phyloP scores from a whole-genome alignment of 2,329 filamentous ascomycete genomes.

The Pestalotiopsis fici region DNA sequence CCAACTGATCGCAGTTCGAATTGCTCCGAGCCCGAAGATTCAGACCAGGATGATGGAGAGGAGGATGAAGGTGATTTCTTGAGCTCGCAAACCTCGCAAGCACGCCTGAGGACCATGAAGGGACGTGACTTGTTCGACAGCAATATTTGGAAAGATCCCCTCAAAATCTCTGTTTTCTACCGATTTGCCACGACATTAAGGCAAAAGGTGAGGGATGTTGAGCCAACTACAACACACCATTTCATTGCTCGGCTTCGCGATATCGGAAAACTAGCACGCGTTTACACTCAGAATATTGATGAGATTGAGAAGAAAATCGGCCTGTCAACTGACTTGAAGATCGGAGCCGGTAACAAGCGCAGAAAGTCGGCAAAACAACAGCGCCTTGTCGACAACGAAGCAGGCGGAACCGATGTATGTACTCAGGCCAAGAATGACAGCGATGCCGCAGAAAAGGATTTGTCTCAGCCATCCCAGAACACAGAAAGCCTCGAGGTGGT shows the following conservation, averaged over 20 bases:
- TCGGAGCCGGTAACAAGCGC: conserved; percentile 62
- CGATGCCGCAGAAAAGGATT: conserved; percentile 15
- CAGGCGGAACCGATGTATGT: conserved; percentile 28
- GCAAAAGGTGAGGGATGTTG: conserved; percentile 63
- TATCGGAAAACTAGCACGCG: conserved; percentile 67
- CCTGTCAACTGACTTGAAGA: conserved; percentile 60
- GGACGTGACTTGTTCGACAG: conserved; percentile 72
- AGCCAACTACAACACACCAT: conserved; percentile 65
- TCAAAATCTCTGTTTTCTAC: conserved; percentile 71
- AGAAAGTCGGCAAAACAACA: conserved; percentile 41
- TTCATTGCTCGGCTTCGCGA: conserved; percentile 70
- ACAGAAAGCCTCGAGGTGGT: conserved; percentile 16
- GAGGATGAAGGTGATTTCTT: conserved; percentile 42
- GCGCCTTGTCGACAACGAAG: conserved; percentile 21
- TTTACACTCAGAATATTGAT: conserved; percentile 78
- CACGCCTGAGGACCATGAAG: conserved; percentile 61
- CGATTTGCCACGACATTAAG: conserved; percentile 70
- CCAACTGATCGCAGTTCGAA: conserved; percentile 39
- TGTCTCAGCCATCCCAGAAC: conserved; percentile 17
- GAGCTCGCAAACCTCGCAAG: conserved; percentile 38
- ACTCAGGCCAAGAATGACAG: conserved; percentile 17
- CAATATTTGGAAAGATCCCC: conserved; percentile 68
- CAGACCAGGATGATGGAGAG: conserved; percentile 48
- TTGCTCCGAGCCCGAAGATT: conserved; percentile 33
- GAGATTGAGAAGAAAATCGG: conserved; percentile 72